phyloP scores from a whole-genome alignment of 306 rosid species.

The Fragaria nilgerrensis region DNA sequence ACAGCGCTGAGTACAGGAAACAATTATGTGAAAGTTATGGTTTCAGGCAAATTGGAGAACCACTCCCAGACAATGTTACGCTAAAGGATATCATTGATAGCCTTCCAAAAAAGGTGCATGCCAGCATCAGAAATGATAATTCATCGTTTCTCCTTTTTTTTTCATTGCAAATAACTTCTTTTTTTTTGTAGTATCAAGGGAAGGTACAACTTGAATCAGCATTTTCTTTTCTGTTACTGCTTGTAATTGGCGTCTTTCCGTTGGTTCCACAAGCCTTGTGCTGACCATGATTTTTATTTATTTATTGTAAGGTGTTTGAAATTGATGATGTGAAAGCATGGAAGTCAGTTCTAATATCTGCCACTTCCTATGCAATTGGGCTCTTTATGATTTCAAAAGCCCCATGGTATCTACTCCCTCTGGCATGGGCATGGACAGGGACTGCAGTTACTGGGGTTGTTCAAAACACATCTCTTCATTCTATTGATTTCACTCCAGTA shows the following conservation, averaged over 20 bases:
- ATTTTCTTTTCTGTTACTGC: background rate
- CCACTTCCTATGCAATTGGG: constrained; percentile 80
- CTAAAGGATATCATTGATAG: constrained; percentile 67
- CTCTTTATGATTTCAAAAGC: constrained; percentile 79
- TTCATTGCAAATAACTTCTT: background rate
- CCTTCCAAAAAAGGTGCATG: constrained; percentile 71
- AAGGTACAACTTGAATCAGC: background rate
- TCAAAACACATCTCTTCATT: constrained; percentile 22
- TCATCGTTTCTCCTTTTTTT: background rate
- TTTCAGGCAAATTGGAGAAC: constrained; percentile 74
- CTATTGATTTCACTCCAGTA: constrained; percentile 9
- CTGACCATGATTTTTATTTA: background rate
- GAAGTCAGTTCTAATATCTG: constrained; percentile 80
- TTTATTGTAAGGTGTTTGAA: constrained; percentile 68
- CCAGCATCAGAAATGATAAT: background rate
- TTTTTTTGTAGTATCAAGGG: background rate
- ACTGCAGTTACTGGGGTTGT: constrained; percentile 98
- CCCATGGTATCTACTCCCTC: constrained; percentile 96
- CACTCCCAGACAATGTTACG: constrained; percentile 67
- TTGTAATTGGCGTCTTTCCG: background rate
- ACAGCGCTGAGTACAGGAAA: constrained; percentile 57
- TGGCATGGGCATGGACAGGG: constrained; percentile 99
- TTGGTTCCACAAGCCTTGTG: constrained; percentile 2
- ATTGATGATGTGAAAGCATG: constrained; percentile 75
- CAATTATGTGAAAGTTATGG: constrained; percentile 75